Conservation (phyloP, 257 asterid species). For the Primulina huaijiensis region DNA sequence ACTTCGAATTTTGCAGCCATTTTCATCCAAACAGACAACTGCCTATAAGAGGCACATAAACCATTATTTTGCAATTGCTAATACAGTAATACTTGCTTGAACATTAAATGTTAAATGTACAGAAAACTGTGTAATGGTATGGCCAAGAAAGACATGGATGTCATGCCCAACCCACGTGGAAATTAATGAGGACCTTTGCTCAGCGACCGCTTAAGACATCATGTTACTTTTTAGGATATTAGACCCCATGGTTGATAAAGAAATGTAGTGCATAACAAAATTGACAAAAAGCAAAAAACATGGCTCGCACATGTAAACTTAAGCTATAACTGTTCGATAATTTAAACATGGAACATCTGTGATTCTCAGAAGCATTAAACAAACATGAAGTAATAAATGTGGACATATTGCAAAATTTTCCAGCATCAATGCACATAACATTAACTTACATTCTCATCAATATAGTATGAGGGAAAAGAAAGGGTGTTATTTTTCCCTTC, state of each 20-base stretch:
- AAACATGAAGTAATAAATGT: conserved; percentile 2
- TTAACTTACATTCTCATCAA: conserved; percentile 91
- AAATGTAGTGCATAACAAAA: conserved; percentile 3
- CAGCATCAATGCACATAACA: conserved; percentile 20
- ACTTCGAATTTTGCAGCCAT: conserved; percentile 84
- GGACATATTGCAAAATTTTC: conserved; percentile 18
- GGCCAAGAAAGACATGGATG: conserved; percentile 12
- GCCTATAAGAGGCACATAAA: conserved; percentile 63
- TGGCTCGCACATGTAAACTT: conserved; percentile 3
- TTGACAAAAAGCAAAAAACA: conserved; percentile 14
- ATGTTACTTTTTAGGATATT: not conserved
- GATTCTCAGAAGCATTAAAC: conserved; percentile 4
- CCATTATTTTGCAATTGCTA: conserved; percentile 33
- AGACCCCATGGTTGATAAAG: not conserved
- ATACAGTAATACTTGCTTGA: conserved; percentile 22
- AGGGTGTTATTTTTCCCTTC: conserved; percentile 79
- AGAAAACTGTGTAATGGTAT: conserved; percentile 8
- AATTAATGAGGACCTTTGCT: conserved; percentile 19
- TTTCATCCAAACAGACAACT: conserved; percentile 96
- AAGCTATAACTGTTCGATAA: not conserved
- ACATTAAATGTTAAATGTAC: conserved; percentile 10
- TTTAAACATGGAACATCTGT: conserved; percentile 11
- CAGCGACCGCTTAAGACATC: conserved; percentile 9
- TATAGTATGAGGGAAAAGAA: conserved; percentile 94
- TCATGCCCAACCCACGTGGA: conserved; percentile 17